Base-by-base conservation (phyloP, 352 stramenopile species). In the Pythium sp. region DNA sequence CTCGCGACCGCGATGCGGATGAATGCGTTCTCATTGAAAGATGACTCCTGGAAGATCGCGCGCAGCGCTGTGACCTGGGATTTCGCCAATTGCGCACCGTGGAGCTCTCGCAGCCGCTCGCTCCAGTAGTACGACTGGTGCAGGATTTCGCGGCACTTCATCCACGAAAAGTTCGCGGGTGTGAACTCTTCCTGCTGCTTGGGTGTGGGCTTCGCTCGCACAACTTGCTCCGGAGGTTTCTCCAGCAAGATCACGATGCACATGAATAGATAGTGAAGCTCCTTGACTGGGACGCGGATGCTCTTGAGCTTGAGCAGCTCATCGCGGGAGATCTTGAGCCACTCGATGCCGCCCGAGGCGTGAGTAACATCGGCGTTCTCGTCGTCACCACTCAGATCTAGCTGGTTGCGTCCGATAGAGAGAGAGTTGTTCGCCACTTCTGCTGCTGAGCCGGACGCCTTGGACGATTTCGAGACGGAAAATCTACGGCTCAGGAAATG, bases 241-340 rank as follows among this genome's bases (percentile, higher is more conserved):
- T 92, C 77, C 7, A 92, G 62, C 24, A 94, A 65, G 3, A 91
- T 69, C n/a, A 88, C 75, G 47, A 94, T 72, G 60, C 84, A 92
- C 79, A 94, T 90, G 71, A 92, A 84, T 4, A 94, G 73, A 55
- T 84, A 90, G 58, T 94, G 86, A 15, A 94, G 73, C 74, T 92
- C 86, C 60, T 80, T 81, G 9, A 88, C 73, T 5, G 84, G 83
- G 0, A 90, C 77, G 8, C 84, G 86, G 36, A 92, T 89, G 46
- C 72, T 73, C 11, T 82, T 80, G 46, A 94, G 69, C 61, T 89
- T 81, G 34, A 82, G 69, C 68, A 84, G 87, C 55, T 94, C 84
- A 34, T 90, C 84, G 14, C 77, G 78, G 26, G 86, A 86, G 59
- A 94, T 89, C 1, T 75, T 75, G 38, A 92, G 67, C 79, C 82